These are phyloP conservation scores for Globisporangium carolinianum DNA, from an alignment of 352 stramenopile genomes.

Conservation along the genomic window DNA sequence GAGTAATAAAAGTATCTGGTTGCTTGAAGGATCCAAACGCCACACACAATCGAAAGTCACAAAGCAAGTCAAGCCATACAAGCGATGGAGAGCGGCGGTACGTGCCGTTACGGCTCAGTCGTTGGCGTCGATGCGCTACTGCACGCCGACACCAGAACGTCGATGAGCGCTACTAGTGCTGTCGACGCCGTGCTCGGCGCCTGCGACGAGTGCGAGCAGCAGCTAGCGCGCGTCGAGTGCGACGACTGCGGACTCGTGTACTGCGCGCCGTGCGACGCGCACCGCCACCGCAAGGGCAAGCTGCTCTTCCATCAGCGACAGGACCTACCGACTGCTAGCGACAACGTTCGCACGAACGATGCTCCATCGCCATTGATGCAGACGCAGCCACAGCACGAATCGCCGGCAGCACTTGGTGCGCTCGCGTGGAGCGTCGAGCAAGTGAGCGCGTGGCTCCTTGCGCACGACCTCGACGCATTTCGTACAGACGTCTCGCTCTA, in stretches of 20 bases:
- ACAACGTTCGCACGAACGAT: too few species aligned
- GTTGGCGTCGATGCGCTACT: conserved; percentile 24
- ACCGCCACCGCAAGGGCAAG: conserved; percentile 78
- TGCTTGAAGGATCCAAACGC: not conserved
- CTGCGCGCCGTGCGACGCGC: conserved; percentile 53
- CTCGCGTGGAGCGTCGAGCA: conserved; percentile 28
- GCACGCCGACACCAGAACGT: not conserved
- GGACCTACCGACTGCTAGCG: conserved; percentile 3
- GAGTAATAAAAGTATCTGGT: too few species aligned
- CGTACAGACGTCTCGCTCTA: conserved; percentile 28
- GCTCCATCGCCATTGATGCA: too few species aligned
- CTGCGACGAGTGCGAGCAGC: conserved; percentile 75
- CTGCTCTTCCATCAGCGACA: conserved; percentile 59
- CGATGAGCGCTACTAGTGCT: not conserved
- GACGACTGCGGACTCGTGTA: conserved; percentile 73
- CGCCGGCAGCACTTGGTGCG: not conserved
- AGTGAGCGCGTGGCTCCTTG: conserved; percentile 51
- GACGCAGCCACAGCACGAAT: not conserved
- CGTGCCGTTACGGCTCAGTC: conserved; percentile 37
- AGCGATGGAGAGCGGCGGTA: conserved; percentile 12
- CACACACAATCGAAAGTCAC: not conserved
- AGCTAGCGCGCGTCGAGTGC: conserved; percentile 36
- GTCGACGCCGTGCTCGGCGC: conserved; percentile 1
- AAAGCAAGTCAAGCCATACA: too few species aligned
- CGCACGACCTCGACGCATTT: conserved; percentile 60